Evolutionary conservation across 805 yeast species (phyloP), one percentile per base, ranked within the genome.

Genomic region (Wickerhamomyces bovis): DNA sequence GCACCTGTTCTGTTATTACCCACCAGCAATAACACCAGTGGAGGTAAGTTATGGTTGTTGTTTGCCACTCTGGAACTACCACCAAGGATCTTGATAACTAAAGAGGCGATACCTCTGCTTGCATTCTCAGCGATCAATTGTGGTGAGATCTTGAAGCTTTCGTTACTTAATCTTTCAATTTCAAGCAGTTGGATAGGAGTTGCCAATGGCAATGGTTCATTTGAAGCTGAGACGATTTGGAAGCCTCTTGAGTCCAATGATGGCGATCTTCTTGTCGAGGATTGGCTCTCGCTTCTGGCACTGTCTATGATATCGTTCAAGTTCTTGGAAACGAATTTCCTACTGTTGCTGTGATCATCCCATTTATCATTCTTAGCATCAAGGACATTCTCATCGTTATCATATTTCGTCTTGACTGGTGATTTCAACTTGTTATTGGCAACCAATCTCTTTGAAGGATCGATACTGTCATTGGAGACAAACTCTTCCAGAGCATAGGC

Each of bases 121-220:
- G 87, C 80, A 44, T 79, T 79, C 62, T 89, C 97, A 15, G 76
- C 66, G 49, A 82, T 59, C 4, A 72, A 58, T 2, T 68, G 59
- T 7, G 70, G 63, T 2, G 78, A 57, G 13, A 80, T 63, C 4
- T 80, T 74, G 50, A 75, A 83, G 43, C 74, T 76, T 13, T 79
- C 83, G 4, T 68, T 58, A 11, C 82, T 61, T 6, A 80, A 60
- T 38, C 85, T 71, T 61, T 88, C 92, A 42, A 89, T 77, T 51
- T 88, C 96, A 8, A 83, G 67, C 46, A 89, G 65, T 63, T 90
- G 96, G 4, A 87, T 77, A 1, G 95, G 89, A 2, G 90, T 78
- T 15, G 89, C 83, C 45, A 80, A 67, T 3, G 87, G 83, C 3
- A 83, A 59, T 2, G 64, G 45, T n/a, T 62, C 66, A 2, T 62